phyloP scores from a whole-genome alignment of 257 asterid genomes.

The Voacanga thouarsii region DNA sequence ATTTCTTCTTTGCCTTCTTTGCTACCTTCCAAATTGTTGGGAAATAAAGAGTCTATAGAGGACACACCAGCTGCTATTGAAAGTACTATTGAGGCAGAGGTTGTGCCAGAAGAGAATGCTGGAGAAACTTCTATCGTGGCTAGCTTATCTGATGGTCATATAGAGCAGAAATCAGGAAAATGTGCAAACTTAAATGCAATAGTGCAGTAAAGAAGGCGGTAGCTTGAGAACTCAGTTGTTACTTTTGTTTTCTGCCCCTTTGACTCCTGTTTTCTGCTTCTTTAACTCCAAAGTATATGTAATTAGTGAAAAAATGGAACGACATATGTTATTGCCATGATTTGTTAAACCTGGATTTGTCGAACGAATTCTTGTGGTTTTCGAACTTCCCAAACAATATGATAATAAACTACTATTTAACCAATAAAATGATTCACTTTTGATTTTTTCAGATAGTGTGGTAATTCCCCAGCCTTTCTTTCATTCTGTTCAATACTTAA shows the following conservation, averaged over 20 bases:
- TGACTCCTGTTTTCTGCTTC: too few relatives aligned
- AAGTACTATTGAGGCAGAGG: constrained; percentile 25
- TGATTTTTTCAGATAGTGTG: too few relatives aligned
- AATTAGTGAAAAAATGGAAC: background rate
- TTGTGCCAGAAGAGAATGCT: constrained; percentile 20
- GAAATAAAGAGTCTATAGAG: constrained; percentile 39
- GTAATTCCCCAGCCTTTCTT: too few relatives aligned
- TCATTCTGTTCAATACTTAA: too few relatives aligned
- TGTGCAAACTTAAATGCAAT: constrained; percentile 17
- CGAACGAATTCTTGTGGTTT: background rate
- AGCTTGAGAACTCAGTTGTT: constrained; percentile 22
- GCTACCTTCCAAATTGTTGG: constrained; percentile 62
- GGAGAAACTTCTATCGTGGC: constrained; percentile 20
- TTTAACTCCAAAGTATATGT: background rate
- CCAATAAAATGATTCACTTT: too few relatives aligned
- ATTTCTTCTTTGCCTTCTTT: constrained; percentile 72
- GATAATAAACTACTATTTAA: too few relatives aligned
- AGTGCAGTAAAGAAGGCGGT: constrained; percentile 29
- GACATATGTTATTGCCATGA: too few relatives aligned
- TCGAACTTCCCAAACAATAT: background rate
- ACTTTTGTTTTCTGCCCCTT: background rate
- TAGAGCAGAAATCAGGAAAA: constrained; percentile 25
- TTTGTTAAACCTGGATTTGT: background rate
- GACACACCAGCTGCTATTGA: constrained; percentile 27
- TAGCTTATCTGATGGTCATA: constrained; percentile 17